Evolutionary conservation across 768 basidiomycete species (phyloP).

Genomic region (Hemileccinum rubropunctum): DNA sequence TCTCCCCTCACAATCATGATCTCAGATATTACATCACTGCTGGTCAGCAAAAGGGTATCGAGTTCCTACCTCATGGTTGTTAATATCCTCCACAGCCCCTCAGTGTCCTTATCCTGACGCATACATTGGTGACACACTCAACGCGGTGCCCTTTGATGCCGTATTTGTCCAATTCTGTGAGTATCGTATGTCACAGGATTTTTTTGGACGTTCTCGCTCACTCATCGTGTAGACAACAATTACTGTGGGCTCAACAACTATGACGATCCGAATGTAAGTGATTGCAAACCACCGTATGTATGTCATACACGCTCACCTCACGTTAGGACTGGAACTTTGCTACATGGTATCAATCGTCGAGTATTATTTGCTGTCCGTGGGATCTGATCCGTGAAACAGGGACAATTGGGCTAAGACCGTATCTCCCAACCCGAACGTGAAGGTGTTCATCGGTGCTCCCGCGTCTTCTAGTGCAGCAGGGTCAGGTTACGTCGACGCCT

Average conservation of each 20-base stretch:
- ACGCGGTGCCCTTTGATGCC: conserved; percentile 45
- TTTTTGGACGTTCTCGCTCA: neutral
- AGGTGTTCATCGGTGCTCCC: conserved; percentile 50
- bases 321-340: conserved; percentile 48
- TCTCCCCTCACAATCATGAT: conserved; percentile 2
- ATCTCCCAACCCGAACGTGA: conserved; percentile 45
- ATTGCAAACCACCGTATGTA: neutral
- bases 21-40: conserved; percentile 43
- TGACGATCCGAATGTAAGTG: conserved; percentile 41
- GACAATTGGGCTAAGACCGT: conserved; percentile 46
- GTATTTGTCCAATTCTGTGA: conserved; percentile 51
- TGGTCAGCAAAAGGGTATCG: conserved; percentile 15
- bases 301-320: neutral
- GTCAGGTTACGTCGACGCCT: conserved; percentile 41
- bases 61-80: neutral
- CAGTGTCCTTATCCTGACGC: conserved; percentile 52
- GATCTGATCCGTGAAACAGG: conserved; percentile 29
- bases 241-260: conserved; percentile 44
- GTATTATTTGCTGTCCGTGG: neutral
- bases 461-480: conserved; percentile 42
- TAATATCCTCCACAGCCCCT: conserved; percentile 21
- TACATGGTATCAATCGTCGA: conserved; percentile 32
- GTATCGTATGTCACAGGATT: neutral
- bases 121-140: conserved; percentile 40
- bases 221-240: conserved; percentile 41